A percentile compares a stretch with the other conserved stretches of the same genome.
These are phyloP conservation scores for Lentinula boryana DNA, from an alignment of 768 basidiomycete genomes.

Conservation along the genomic window DNA sequence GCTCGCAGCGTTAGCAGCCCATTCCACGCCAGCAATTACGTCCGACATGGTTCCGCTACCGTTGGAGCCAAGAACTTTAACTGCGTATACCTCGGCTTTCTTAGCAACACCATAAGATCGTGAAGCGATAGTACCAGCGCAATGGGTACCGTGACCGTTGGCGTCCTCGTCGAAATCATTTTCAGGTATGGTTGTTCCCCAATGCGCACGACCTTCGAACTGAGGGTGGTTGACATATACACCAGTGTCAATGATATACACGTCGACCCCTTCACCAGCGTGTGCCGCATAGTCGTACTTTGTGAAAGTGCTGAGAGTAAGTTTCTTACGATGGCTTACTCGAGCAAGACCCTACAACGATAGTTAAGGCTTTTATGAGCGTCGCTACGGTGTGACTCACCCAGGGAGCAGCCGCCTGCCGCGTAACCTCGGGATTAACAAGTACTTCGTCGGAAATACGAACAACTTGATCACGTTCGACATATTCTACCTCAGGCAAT, in stretches of 20 bases:
- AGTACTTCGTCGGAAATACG: constrained; percentile 47
- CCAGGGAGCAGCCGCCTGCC: constrained; percentile 80
- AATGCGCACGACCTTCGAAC: constrained; percentile 83
- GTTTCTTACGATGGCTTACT: constrained; percentile 77
- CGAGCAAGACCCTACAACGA: constrained; percentile 81
- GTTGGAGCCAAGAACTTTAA: constrained; percentile 92
- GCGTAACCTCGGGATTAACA: constrained; percentile 10
- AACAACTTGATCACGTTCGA: constrained; percentile 95
- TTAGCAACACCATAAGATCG: constrained; percentile 94
- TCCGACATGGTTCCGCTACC: constrained; percentile 95
- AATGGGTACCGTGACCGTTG: constrained; percentile 95
- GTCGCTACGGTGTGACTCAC: constrained; percentile 38
- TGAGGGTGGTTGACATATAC: constrained; percentile 83
- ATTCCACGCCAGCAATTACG: constrained; percentile 83
- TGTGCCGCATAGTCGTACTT: constrained; percentile 65
- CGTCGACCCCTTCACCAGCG: constrained; percentile 93
- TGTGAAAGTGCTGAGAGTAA: constrained; percentile 77
- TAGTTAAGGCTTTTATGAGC: constrained; percentile 2
- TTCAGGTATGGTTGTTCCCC: constrained; percentile 89
- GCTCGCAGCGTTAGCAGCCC: constrained; percentile 54
- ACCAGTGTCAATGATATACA: constrained; percentile 84
- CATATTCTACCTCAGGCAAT: constrained; percentile 85
- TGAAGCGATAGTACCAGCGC: constrained; percentile 95
- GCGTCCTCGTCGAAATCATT: constrained; percentile 85
- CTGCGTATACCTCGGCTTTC: constrained; percentile 81